These are phyloP conservation scores for Calendula officinalis DNA, from an alignment of 129 eudicot species.

Conservation along the genomic window DNA sequence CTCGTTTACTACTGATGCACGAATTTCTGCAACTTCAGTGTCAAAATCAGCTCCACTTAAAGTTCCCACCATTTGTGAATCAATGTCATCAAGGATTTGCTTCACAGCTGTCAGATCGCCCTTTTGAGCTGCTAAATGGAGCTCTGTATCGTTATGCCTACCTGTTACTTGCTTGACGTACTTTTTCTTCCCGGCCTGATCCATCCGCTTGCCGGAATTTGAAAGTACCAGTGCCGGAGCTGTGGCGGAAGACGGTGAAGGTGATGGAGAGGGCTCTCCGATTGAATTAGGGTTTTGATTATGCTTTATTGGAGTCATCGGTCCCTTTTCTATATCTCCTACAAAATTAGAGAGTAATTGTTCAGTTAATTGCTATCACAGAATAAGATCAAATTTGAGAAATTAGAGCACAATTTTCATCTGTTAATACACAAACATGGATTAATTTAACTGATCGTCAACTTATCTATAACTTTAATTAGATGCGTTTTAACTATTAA, in stretches of 20 bases:
- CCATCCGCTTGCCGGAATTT: constrained; percentile 77
- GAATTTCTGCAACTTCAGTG: constrained; percentile 67
- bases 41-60: constrained; percentile 67
- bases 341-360: constrained; percentile 4
- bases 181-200: constrained; percentile 78
- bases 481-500: background rate
- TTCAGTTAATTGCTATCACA: constrained; percentile 15
- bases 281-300: constrained; percentile 27
- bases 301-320: constrained; percentile 34
- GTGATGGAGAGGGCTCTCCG: constrained; percentile 52
- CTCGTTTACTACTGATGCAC: constrained; percentile 68
- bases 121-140: constrained; percentile 73
- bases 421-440: background rate
- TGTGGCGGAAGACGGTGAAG: constrained; percentile 61
- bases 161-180: constrained; percentile 84
- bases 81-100: constrained; percentile 66
- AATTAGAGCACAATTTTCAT: background rate
- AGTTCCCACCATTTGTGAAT: constrained; percentile 60
- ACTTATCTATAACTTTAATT: background rate
- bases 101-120: constrained; percentile 70
- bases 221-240: constrained; percentile 77
- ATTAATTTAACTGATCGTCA: background rate
- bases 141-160: constrained; percentile 75
- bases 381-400: background rate
- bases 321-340: constrained; percentile 45